Conservation (phyloP, 1,139 yeast species). For the Suhomyces taliae region DNA sequence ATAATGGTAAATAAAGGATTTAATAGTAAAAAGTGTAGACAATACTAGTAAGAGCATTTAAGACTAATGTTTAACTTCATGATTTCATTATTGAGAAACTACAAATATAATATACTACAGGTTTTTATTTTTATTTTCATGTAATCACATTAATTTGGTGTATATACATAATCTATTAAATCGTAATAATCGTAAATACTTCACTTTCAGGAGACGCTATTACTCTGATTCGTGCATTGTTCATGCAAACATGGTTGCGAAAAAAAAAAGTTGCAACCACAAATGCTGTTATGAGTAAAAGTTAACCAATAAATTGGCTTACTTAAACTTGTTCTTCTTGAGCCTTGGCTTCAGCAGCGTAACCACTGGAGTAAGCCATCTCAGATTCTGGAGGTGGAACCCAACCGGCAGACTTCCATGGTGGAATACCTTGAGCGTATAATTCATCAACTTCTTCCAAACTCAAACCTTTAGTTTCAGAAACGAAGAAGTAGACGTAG, state of each 20-base stretch:
- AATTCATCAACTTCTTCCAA: constrained; percentile 70
- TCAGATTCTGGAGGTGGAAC: constrained; percentile 41
- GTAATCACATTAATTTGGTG: background rate
- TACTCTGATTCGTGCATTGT: background rate
- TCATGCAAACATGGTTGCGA: background rate
- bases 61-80: too few species aligned
- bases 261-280: background rate
- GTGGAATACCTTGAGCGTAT: constrained; percentile 46
- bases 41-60: too few species aligned
- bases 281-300: too few species aligned
- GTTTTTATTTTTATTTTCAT: background rate
- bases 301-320: background rate
- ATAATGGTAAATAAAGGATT: too few species aligned
- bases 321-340: constrained; percentile 18
- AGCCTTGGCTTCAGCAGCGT: constrained; percentile 20
- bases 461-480: constrained; percentile 65
- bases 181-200: background rate
- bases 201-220: background rate
- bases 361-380: constrained; percentile 25
- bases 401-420: constrained; percentile 53
- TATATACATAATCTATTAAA: background rate
- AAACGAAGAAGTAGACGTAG: constrained; percentile 57
- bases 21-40: too few species aligned
- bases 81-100: too few species aligned
- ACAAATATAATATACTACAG: too few species aligned